Conservation (phyloP, 163 green algal species). For the Scenedesmus sp. region DNA sequence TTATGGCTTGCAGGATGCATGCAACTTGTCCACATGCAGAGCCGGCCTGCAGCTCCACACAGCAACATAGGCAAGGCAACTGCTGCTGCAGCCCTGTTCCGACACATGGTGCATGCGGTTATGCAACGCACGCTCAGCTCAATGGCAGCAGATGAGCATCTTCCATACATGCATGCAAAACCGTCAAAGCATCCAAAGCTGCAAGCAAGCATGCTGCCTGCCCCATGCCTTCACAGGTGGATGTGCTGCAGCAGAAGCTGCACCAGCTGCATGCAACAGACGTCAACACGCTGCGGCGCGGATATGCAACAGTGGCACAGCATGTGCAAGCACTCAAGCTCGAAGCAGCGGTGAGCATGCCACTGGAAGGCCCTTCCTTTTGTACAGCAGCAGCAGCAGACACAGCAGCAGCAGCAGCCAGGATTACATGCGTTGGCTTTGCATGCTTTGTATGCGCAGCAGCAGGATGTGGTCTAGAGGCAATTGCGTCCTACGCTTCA, state of each 20-base stretch:
- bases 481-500: too few relatives aligned
- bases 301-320: slow-evolving; percentile 20
- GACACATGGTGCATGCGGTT: too few relatives aligned
- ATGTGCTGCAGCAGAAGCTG: slow-evolving; percentile 16
- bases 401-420: neutral
- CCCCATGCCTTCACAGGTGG: neutral
- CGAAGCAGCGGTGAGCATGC: slow-evolving; percentile 26
- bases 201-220: neutral
- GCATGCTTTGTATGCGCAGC: too few relatives aligned
- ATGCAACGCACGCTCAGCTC: too few relatives aligned
- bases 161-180: too few relatives aligned
- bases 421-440: neutral
- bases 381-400: neutral
- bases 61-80: too few relatives aligned
- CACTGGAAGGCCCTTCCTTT: neutral
- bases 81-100: too few relatives aligned
- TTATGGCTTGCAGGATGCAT: too few relatives aligned
- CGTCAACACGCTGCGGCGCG: slow-evolving; percentile 1
- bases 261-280: slow-evolving; percentile 27
- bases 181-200: too few relatives aligned
- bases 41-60: too few relatives aligned
- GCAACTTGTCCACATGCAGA: too few relatives aligned
- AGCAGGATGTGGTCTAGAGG: neutral
- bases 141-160: too few relatives aligned
- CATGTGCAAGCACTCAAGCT: slow-evolving; percentile 43